Base-by-base conservation (phyloP, 257 asterid genomes). In the Linderniella brevidens region DNA sequence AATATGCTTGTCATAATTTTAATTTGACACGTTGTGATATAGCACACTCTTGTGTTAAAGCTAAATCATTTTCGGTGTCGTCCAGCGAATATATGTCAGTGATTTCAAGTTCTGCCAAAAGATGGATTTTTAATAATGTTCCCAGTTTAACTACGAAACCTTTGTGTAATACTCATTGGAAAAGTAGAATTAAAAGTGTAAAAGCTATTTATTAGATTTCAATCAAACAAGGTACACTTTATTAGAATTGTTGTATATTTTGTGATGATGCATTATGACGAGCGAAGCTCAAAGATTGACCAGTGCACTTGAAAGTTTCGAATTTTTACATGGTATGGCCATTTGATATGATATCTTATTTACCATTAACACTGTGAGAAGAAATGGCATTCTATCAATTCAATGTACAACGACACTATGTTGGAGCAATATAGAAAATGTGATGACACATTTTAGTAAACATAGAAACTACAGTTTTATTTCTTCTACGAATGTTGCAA, bases 311-410 rank as follows among this genome's bases (percentile, higher is more conserved):
- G 45, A 10, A 40, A 40, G 45, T 40, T 40, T 40, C 9, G 9
- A 2, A 25, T 25, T 25, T 25, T 25, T 25, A 25, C 32, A 25
- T 25, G 32, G 32, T 25, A 25, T 25, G 32, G 32, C 6, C 32
- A 25, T 40, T 25, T 25, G 45, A 11, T 40, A 40, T 40, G 45
- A 40, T 40, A 40, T 40, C 16, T 40, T 40, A 40, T 40, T 40
- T 40, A 14, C 45, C 16, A 40, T 40, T 14, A 1, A 40, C 16
- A 40, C 6, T 4, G 45, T 40, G 45, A 40, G 45, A 40, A 40
- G 45, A 40, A 40, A 10, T 40, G 4, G 11, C 45, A 4, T 3
- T 40, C 16, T 14, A n/a, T n/a, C n/a, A 40, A 40, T 3, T 40
- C 16, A 11, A 40, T 40, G 45, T 40, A 11, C 45, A 2, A 3